Conservation (phyloP, 805 yeast genomes). For the Cyberlindnera galapagoensis region DNA sequence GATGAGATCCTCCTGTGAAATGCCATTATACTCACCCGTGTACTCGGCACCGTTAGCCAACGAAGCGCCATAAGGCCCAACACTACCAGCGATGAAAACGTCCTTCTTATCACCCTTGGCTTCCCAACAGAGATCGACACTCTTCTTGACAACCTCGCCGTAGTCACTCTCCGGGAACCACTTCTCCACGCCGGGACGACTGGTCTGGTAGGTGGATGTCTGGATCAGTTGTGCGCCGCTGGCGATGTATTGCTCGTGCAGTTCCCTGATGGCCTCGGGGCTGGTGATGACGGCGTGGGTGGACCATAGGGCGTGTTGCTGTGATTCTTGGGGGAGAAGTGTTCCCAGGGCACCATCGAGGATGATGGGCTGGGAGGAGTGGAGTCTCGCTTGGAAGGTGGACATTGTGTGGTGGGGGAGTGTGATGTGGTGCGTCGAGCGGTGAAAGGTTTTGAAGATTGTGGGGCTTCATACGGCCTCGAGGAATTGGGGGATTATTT, state of each 20-base stretch:
- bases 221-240: constrained; percentile 50
- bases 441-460: too few relatives aligned
- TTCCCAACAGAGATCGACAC: constrained; percentile 12
- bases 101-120: constrained; percentile 7
- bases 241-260: constrained; percentile 45
- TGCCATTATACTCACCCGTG: constrained; percentile 54
- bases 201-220: constrained; percentile 54
- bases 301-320: constrained; percentile 46
- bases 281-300: constrained; percentile 39
- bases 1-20: constrained; percentile 29
- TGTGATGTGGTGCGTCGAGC: too few relatives aligned
- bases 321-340: constrained; percentile 15
- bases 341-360: constrained; percentile 23
- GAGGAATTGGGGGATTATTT: too few relatives aligned
- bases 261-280: constrained; percentile 36
- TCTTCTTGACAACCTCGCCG: constrained; percentile 5
- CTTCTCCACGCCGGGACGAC: constrained; percentile 24
- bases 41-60: constrained; percentile 67
- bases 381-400: constrained; percentile 5
- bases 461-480: too few relatives aligned
- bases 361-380: constrained; percentile 7
- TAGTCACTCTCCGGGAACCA: constrained; percentile 23
- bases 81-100: constrained; percentile 46
- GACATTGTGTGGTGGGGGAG: too few relatives aligned
- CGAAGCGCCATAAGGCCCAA: constrained; percentile 77